phyloP scores from a whole-genome alignment of 139 green algal genomes.

The Chlamydomonas applanata region DNA sequence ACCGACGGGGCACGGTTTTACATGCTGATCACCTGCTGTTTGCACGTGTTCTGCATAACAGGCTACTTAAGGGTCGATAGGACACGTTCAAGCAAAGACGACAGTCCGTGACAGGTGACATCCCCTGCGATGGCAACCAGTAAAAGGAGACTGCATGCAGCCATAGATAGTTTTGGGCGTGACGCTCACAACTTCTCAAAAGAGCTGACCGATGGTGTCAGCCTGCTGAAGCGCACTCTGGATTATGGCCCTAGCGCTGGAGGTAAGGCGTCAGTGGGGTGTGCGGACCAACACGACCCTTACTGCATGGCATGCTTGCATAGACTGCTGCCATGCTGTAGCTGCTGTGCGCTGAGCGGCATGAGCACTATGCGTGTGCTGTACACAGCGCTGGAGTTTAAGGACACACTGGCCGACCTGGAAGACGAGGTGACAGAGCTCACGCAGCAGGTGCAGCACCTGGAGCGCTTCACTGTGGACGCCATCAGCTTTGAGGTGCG shows the following conservation, averaged over 20 bases:
- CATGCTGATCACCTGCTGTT: no score
- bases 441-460: conserved; percentile 16
- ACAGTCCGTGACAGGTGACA: neutral
- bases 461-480: conserved; percentile 32
- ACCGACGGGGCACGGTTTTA: no score
- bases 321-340: neutral
- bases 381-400: conserved; percentile 31
- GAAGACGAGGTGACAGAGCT: conserved; percentile 32
- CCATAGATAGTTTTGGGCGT: conserved; percentile 5
- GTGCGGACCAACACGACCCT: neutral
- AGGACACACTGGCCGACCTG: conserved; percentile 12
- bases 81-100: no score
- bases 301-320: neutral
- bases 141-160: neutral
- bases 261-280: conserved; percentile 8
- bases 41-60: no score
- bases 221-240: conserved; percentile 5
- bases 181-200: neutral
- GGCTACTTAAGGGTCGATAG: no score
- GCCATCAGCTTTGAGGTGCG: conserved; percentile 30
- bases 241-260: conserved; percentile 22
- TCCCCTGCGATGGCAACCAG: neutral
- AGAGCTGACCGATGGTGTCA: neutral
- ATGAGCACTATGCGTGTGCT: no score
- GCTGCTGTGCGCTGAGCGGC: neutral